Percentiles rank a stretch among this genome's conserved stretches.
phyloP scores from a whole-genome alignment of 192 early-diverging fungal genomes.

The Podila horticola region DNA sequence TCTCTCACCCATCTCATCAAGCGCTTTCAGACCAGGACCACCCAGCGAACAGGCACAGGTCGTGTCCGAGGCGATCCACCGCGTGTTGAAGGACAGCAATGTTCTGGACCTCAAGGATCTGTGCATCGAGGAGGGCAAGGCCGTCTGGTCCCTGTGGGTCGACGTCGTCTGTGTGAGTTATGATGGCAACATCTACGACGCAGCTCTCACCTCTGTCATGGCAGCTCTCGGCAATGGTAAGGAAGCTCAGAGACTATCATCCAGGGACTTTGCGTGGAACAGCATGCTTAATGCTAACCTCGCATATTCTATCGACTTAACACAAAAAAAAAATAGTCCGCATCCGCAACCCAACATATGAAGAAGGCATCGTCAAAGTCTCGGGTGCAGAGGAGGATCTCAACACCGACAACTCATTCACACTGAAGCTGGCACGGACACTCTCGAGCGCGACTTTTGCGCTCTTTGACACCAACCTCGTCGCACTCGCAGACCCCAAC shows the following conservation, averaged over 20 bases:
- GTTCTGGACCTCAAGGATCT: constrained; percentile 76
- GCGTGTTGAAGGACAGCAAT: constrained; percentile 68
- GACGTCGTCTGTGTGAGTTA: constrained; percentile 93
- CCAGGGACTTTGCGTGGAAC: background rate
- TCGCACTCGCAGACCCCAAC: constrained; percentile 73
- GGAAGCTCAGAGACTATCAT: background rate
- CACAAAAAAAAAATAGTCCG: no score
- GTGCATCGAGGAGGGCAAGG: constrained; percentile 83
- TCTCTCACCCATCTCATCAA: constrained; percentile 89
- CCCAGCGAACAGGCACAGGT: constrained; percentile 87
- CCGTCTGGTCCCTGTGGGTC: constrained; percentile 87
- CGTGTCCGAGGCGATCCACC: constrained; percentile 79
- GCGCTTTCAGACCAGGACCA: constrained; percentile 85
- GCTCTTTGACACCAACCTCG: constrained; percentile 66
- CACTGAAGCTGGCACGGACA: constrained; percentile 58
- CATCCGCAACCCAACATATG: constrained; percentile 75
- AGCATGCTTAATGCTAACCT: no score
- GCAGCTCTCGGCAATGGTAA: constrained; percentile 82
- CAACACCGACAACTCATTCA: constrained; percentile 46
- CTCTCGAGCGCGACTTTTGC: constrained; percentile 73
- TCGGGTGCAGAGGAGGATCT: constrained; percentile 55
- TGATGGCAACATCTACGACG: constrained; percentile 92
- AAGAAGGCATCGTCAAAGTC: constrained; percentile 74
- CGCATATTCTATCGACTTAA: no score
- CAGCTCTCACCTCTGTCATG: constrained; percentile 79